These are phyloP conservation scores for Lippia alba DNA, from an alignment of 305 asterid genomes.

Conservation along the genomic window DNA sequence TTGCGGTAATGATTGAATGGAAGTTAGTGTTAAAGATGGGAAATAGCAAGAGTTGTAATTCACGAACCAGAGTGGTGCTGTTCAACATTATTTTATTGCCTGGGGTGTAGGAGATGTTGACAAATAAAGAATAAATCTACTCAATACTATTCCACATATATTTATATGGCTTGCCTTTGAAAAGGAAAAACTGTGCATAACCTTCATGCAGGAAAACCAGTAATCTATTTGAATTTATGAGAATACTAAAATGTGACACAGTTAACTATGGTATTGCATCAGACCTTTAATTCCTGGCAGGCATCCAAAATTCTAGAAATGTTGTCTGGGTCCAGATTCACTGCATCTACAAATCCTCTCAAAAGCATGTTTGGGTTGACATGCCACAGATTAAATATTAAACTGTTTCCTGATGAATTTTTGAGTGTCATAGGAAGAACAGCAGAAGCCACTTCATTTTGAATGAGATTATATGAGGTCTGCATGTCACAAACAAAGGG, in stretches of 20 bases:
- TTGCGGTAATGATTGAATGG: not conserved
- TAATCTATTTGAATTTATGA: conserved; percentile 20
- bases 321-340: conserved; percentile 67
- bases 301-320: conserved; percentile 69
- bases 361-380: conserved; percentile 72
- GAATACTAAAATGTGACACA: not conserved
- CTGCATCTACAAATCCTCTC: conserved; percentile 78
- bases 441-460: conserved; percentile 75
- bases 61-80: not conserved
- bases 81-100: not conserved
- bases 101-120: conserved; percentile 11
- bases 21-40: too few relatives aligned
- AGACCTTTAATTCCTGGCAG: conserved; percentile 89
- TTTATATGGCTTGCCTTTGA: not conserved
- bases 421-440: conserved; percentile 65
- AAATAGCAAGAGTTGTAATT: not conserved
- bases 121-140: conserved; percentile 1
- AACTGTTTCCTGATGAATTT: conserved; percentile 50
- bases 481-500: conserved; percentile 47
- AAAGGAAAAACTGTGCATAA: not conserved
- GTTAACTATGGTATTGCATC: conserved; percentile 32
- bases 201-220: not conserved
- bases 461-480: conserved; percentile 94
- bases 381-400: conserved; percentile 73
- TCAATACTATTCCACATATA: not conserved